Conservation (phyloP, 2,329 filamentous ascomycete species). For the Epicoccum nigrum region DNA sequence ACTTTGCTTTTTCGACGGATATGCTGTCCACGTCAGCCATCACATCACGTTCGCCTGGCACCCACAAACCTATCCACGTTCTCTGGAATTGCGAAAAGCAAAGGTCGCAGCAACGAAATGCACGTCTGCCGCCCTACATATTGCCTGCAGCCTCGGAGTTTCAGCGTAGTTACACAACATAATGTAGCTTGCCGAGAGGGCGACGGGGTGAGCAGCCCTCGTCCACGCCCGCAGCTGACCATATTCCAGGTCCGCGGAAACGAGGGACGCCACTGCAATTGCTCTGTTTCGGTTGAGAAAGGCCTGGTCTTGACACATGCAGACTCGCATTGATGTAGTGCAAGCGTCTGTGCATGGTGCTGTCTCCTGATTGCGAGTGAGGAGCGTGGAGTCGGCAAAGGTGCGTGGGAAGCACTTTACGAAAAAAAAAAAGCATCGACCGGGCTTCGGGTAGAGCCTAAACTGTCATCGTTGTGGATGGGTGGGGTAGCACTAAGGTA, state of each 20-base stretch:
- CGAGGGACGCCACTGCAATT: slow-evolving; percentile 1
- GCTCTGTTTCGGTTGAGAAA: slow-evolving; percentile 10
- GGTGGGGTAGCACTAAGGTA: slow-evolving; percentile 8
- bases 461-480: slow-evolving; percentile 4
- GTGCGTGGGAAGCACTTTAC: not conserved
- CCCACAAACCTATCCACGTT: not conserved
- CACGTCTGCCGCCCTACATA: slow-evolving; percentile 9
- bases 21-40: not conserved
- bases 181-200: slow-evolving; percentile 3
- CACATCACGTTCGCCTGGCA: not conserved
- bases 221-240: slow-evolving; percentile 19
- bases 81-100: not conserved
- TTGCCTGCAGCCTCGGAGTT: slow-evolving; percentile 9
- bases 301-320: slow-evolving; percentile 3
- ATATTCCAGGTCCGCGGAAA: slow-evolving; percentile 22
- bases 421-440: not conserved
- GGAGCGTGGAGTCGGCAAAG: not conserved
- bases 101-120: not conserved
- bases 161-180: slow-evolving; percentile 11
- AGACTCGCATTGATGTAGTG: slow-evolving; percentile 9
- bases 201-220: slow-evolving; percentile 3
- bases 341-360: not conserved
- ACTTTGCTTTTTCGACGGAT: not conserved
- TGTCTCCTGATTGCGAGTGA: too few relatives aligned
- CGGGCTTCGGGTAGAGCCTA: not conserved